Evolutionary conservation across 208 protist genomes (phyloP), one percentile per base, ranked within the genome.

Genomic region (Herpetomonas tarakana): DNA sequence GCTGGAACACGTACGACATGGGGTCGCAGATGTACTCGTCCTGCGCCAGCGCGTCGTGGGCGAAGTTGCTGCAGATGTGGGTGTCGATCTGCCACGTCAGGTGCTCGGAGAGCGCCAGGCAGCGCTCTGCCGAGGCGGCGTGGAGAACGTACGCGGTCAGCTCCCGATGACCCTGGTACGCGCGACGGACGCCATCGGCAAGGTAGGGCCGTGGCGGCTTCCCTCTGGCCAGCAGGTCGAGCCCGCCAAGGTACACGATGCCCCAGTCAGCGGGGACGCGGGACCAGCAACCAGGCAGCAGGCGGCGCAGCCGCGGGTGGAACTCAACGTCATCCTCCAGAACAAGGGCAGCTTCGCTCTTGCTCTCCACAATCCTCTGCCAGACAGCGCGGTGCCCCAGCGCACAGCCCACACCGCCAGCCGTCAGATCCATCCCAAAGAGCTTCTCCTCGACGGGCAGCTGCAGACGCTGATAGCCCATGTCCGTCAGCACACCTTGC

Each of bases 71-170:
- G 66, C 78, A 86, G 53, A 94, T 89, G 74, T 96, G 91, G 27
- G 91, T 96, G 65, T 96, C 91, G 26, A 96, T 67, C 56, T 96
- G 91, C 88, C 91, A 96, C 21, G 88, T 96, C 82, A 96, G 80
- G n/a, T 82, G 80, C 29, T 80, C 47, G 1, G 88, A 82, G 0
- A 94, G 75, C 24, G 87, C 86, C 6, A 96, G 70, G 52, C 86
- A 94, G 31, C 88, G 80, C 52, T 73, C 46, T 12, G 91, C 91
- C 9, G 83, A 76, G n/a, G 30, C 41, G 16, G 74, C 68, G 61
- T 94, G 59, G 21, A 94, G 49, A 1, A 96, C 84, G 65, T 96
- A 96, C 1, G 88, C 91, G 1, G 88, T 96, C 3, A 96, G 82
- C 75, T 96, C 91, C 6, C 91, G 83, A 24, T 96, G 91, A 0